Percentiles rank a stretch among this genome's conserved stretches.
These are phyloP conservation scores for Plasmodium cynomolgi DNA, from an alignment of 169 alveolate species.

Conservation along the genomic window DNA sequence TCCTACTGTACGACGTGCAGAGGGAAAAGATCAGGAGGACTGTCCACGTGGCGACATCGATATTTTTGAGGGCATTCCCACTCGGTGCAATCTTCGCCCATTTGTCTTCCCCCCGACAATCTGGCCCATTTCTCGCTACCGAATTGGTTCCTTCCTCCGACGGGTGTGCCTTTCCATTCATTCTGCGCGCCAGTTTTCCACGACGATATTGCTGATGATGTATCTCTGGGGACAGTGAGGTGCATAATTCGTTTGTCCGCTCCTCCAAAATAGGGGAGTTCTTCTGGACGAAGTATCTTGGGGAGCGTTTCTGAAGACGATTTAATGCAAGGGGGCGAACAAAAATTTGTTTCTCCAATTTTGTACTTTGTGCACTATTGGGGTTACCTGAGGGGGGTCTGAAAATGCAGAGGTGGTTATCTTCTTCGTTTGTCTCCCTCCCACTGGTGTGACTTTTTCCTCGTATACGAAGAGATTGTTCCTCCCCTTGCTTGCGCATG, in stretches of 20 bases:
- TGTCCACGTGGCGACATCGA: not conserved
- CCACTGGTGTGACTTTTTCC: not conserved
- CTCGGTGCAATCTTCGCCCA: not conserved
- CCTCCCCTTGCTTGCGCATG: not conserved
- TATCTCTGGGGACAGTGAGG: not conserved
- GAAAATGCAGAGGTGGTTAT: not conserved
- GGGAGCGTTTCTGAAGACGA: not conserved
- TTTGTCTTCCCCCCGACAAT: not conserved
- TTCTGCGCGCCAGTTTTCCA: not conserved
- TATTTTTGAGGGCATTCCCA: not conserved
- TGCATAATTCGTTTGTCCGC: not conserved
- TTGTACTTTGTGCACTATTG: not conserved
- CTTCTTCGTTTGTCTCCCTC: too few species aligned
- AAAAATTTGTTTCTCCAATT: not conserved
- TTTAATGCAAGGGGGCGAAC: not conserved
- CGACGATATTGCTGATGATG: not conserved
- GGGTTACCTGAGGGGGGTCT: not conserved
- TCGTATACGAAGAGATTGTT: not conserved
- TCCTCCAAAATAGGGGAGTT: not conserved
- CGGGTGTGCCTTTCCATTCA: not conserved
- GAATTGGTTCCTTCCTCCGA: not conserved
- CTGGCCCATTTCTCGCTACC: not conserved
- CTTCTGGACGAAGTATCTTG: not conserved
- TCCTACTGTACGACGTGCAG: constrained; percentile 28
- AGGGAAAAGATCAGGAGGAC: constrained; percentile 29